Percentiles rank a stretch among this genome's conserved stretches.
phyloP scores from a whole-genome alignment of 1,284 basidiomycete genomes.

The Fomitopsis palustris region DNA sequence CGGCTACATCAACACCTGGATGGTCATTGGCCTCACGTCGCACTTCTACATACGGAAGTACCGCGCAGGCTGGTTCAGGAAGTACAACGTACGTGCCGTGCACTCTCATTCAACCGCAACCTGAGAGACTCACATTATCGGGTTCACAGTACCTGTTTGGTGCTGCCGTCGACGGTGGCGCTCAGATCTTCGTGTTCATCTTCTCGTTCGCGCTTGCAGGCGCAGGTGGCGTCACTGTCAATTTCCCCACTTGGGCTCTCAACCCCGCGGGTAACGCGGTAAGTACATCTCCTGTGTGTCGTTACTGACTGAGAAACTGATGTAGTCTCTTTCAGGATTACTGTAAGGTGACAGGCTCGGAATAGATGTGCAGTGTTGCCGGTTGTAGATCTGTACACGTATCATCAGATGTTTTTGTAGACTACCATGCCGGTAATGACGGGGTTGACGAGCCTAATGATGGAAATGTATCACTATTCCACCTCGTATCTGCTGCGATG shows the following conservation, averaged over 20 bases:
- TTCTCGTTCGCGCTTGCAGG: constrained; percentile 11
- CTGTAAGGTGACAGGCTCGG: constrained; percentile 7
- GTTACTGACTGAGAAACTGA: background rate
- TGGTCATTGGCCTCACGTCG: constrained; percentile 21
- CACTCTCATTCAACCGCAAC: background rate
- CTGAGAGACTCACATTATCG: background rate
- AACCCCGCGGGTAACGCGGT: constrained; percentile 9
- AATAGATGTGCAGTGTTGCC: background rate
- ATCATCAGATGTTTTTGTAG: background rate
- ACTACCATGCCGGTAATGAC: background rate
- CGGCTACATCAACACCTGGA: constrained; percentile 7
- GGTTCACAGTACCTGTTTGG: constrained; percentile 7
- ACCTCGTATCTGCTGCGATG: background rate
- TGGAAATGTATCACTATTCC: background rate
- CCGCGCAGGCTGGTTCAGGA: constrained; percentile 44
- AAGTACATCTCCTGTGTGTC: background rate
- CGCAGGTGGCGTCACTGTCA: constrained; percentile 4
- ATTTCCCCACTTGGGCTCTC: constrained; percentile 9
- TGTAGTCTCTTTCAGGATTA: background rate
- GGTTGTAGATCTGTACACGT: background rate
- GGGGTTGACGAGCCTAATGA: background rate
- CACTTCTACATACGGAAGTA: constrained; percentile 21
- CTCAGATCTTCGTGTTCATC: constrained; percentile 11
- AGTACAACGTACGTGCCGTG: constrained; percentile 40
- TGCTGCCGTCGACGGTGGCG: constrained; percentile 8